Percentiles rank a stretch among this genome's conserved stretches.
Conservation (phyloP, 208 protist genomes). For the Crithidia expoeki region DNA sequence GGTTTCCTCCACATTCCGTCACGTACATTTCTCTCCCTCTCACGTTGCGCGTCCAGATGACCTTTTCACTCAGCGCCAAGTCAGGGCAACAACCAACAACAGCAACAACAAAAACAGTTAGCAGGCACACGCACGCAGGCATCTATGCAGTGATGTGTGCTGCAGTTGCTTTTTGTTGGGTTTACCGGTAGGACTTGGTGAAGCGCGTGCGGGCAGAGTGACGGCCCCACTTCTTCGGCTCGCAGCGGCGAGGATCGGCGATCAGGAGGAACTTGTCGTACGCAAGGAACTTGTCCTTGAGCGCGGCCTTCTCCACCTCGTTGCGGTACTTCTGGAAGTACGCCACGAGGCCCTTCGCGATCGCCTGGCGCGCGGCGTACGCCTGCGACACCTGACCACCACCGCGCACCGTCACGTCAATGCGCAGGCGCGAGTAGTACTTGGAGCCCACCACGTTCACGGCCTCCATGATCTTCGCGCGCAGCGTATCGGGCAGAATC, state of each 20-base stretch:
- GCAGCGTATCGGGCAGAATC: slow-evolving; percentile 97
- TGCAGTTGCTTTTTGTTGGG: too few species aligned
- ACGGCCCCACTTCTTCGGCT: slow-evolving; percentile 99
- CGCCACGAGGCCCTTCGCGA: slow-evolving; percentile 98
- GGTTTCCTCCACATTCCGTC: neutral
- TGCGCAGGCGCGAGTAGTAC: slow-evolving; percentile 96
- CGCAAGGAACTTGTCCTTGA: slow-evolving; percentile 97
- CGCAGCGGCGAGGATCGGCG: slow-evolving; percentile 99
- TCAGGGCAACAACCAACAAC: neutral
- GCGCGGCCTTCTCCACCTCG: slow-evolving; percentile 96
- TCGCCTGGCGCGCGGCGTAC: slow-evolving; percentile 99
- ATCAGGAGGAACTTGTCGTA: slow-evolving; percentile 99
- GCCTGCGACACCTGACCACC: slow-evolving; percentile 98
- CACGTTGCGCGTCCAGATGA: neutral
- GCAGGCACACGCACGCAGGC: slow-evolving; percentile 11
- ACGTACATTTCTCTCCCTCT: neutral
- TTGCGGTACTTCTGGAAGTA: slow-evolving; percentile 99
- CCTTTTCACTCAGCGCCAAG: slow-evolving; percentile 4
- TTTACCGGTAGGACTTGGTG: slow-evolving; percentile 99
- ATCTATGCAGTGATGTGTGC: too few species aligned
- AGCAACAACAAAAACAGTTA: slow-evolving; percentile 22
- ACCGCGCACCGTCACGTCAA: slow-evolving; percentile 97
- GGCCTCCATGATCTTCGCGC: slow-evolving; percentile 98
- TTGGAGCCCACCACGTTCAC: slow-evolving; percentile 96
- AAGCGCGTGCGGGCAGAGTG: slow-evolving; percentile 98